Conservation (phyloP, 2,329 filamentous ascomycete genomes). For the Zasmidium citrigriseum region DNA sequence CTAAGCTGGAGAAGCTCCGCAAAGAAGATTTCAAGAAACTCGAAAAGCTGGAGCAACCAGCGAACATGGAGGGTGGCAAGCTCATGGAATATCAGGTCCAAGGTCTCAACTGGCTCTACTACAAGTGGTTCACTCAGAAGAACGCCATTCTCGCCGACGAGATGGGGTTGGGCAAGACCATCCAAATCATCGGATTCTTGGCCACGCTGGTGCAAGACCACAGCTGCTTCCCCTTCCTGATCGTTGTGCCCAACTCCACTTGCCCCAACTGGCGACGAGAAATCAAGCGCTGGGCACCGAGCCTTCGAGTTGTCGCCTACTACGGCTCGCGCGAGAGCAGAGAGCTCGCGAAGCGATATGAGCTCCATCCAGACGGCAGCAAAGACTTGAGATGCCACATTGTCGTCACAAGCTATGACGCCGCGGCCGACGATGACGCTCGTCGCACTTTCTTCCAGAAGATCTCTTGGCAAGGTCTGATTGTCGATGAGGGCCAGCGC, state of each 20-base stretch:
- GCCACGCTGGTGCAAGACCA: slow-evolving; percentile 64
- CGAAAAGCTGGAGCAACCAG: slow-evolving; percentile 71
- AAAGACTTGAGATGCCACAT: slow-evolving; percentile 81
- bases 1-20: slow-evolving; percentile 69
- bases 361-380: slow-evolving; percentile 71
- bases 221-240: slow-evolving; percentile 84
- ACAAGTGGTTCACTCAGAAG: slow-evolving; percentile 78
- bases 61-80: slow-evolving; percentile 71
- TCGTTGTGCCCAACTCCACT: slow-evolving; percentile 92
- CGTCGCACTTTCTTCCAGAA: slow-evolving; percentile 66
- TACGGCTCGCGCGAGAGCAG: slow-evolving; percentile 77
- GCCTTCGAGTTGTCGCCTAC: slow-evolving; percentile 85
- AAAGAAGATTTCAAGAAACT: slow-evolving; percentile 65
- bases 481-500: slow-evolving; percentile 94
- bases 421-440: slow-evolving; percentile 75
- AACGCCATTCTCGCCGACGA: slow-evolving; percentile 95
- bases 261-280: slow-evolving; percentile 98
- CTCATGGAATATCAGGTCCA: slow-evolving; percentile 94
- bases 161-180: slow-evolving; percentile 97
- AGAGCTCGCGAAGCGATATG: slow-evolving; percentile 75
- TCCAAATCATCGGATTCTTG: slow-evolving; percentile 85
- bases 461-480: slow-evolving; percentile 81
- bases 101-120: slow-evolving; percentile 92
- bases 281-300: slow-evolving; percentile 89
- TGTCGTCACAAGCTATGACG: slow-evolving; percentile 93